These are phyloP conservation scores for Lanmaoa pseudosensibilis DNA, from an alignment of 768 basidiomycete genomes.

Conservation along the genomic window DNA sequence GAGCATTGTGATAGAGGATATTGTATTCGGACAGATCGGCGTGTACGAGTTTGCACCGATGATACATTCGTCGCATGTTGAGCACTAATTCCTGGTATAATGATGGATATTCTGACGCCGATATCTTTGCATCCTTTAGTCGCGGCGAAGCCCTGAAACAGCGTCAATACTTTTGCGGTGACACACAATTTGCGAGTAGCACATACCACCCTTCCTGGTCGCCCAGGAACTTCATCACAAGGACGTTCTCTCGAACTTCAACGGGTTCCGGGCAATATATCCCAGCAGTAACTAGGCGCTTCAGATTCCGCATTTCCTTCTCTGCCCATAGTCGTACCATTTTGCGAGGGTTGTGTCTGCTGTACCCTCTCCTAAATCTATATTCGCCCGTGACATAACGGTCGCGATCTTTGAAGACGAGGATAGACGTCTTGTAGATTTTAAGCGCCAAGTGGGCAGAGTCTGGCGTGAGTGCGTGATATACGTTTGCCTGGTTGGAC, in stretches of 20 bases:
- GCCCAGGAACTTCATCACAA: slow-evolving; percentile 94
- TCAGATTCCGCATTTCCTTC: slow-evolving; percentile 97
- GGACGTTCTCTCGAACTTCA: slow-evolving; percentile 94
- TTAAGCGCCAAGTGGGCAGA: slow-evolving; percentile 81
- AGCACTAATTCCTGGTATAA: slow-evolving; percentile 83
- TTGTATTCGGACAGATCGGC: slow-evolving; percentile 99
- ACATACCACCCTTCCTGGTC: slow-evolving; percentile 77
- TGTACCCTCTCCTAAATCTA: slow-evolving; percentile 90
- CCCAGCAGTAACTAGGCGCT: slow-evolving; percentile 78
- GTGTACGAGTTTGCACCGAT: slow-evolving; percentile 90
- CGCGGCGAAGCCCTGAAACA: slow-evolving; percentile 81
- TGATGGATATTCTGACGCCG: slow-evolving; percentile 46
- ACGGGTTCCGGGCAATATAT: slow-evolving; percentile 85
- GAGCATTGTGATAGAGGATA: slow-evolving; percentile 79
- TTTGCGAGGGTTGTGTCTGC: slow-evolving; percentile 90
- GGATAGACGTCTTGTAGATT: slow-evolving; percentile 97
- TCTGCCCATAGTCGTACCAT: slow-evolving; percentile 99
- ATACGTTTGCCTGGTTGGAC: slow-evolving; percentile 83
- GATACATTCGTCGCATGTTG: slow-evolving; percentile 80
- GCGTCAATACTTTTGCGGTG: slow-evolving; percentile 1
- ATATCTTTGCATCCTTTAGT: slow-evolving; percentile 81
- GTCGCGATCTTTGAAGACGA: slow-evolving; percentile 96
- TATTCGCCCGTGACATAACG: slow-evolving; percentile 95
- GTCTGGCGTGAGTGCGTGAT: slow-evolving; percentile 72
- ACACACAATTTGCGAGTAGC: slow-evolving; percentile 2